Base-by-base conservation (phyloP, 305 asterid species). In the Salvia sclarea region DNA sequence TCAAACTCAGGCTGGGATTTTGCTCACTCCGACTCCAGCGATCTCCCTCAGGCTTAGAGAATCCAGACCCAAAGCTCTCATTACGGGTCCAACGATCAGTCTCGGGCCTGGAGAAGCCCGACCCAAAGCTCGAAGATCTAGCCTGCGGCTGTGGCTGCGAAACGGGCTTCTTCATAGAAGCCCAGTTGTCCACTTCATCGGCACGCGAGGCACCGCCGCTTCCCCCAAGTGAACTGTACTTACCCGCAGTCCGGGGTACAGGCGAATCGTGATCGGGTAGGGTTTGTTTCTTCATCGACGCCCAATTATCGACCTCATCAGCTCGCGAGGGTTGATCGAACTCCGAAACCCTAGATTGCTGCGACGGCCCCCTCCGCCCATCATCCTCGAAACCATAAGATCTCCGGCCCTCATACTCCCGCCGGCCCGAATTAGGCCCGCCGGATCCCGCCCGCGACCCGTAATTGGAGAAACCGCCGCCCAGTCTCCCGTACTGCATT, bases 271-370 rank as follows among this genome's bases (percentile, higher is more conserved):
- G 72, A 12, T 88, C 82, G 1, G 86, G 85, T 28, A 79, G 61
- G 41, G 86, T 61, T 80, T 77, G 85, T 1, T 75, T 91, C 87
- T 94, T 94, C 86, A 74, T 79, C 43, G 91, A 75, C 4, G 81
- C 88, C 99, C 99, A 94, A 72, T 89, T 88, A 68, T 86, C 97
- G 38, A 80, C 94, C 75, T 82, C 98, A 65, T 91, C 98, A 48
- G 99, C 96, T 62, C 99, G 81, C 22, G 99, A 94, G 2, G 87
- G 82, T 24, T 74, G 85, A 76, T 85, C 89, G 66, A 80, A 68
- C 20, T 91, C 99, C 16, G 90, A 68, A 86, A 59, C 84, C 86
- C 95, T 88, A 59, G 91, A 66, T 10, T 76, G 80, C 30, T 86
- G 80, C 40, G 28, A 52, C 3, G 54, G 5, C 57, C 84, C 74